Evolutionary conservation across 805 yeast species (phyloP).

Genomic region (Ogataea corticis): DNA sequence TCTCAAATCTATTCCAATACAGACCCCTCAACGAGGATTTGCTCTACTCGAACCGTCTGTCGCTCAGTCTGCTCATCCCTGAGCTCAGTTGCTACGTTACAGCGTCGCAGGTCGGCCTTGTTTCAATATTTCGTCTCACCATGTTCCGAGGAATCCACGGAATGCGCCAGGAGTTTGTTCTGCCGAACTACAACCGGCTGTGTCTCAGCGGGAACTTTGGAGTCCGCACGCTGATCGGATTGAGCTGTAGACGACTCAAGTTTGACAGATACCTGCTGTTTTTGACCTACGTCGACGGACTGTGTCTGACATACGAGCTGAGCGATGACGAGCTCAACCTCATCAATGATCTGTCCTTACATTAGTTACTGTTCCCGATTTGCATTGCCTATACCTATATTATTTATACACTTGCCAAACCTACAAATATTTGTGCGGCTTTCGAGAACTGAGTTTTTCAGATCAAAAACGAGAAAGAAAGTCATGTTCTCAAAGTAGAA

Average conservation of each 20-base stretch:
- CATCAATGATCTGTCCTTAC: conserved; percentile 2
- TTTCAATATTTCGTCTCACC: conserved; percentile 43
- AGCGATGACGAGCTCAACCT: conserved; percentile 7
- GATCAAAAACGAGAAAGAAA: no score
- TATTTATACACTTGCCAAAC: no score
- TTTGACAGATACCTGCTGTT: conserved; percentile 18
- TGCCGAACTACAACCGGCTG: conserved; percentile 32
- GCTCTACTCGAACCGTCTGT: conserved; percentile 29
- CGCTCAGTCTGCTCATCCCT: conserved; percentile 36
- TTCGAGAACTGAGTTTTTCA: conserved; percentile 1
- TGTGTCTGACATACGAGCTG: conserved; percentile 27
- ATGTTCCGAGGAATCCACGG: conserved; percentile 41
- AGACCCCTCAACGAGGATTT: conserved; percentile 39
- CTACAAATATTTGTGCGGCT: conserved; percentile 5
- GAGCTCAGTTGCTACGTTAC: conserved; percentile 41
- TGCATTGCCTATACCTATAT: not conserved
- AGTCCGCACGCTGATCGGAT: conserved; percentile 27
- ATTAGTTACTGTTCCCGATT: not conserved
- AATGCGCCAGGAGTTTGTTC: conserved; percentile 45
- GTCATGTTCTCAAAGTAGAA: no score
- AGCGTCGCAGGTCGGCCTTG: conserved; percentile 46
- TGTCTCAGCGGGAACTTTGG: conserved; percentile 24
- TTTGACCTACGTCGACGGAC: conserved; percentile 30
- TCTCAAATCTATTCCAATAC: conserved; percentile 40
- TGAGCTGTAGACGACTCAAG: conserved; percentile 16